phyloP scores from a whole-genome alignment of 345 rosid genomes.

The Ricinus communis region DNA sequence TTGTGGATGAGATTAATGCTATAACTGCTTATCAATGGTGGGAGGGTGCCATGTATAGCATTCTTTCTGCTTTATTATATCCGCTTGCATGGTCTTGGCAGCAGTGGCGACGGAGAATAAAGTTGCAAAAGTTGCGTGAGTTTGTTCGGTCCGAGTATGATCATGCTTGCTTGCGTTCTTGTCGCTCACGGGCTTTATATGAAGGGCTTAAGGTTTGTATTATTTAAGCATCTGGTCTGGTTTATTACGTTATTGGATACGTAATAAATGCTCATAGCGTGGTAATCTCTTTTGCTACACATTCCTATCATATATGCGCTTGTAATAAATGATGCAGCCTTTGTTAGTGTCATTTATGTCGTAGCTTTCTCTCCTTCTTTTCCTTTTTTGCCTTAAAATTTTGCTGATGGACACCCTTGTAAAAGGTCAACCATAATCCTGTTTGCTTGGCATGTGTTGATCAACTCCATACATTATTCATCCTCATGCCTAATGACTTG shows the following conservation, averaged over 20 bases:
- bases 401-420: too few relatives aligned
- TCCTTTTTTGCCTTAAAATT: not conserved
- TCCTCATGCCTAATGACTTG: too few relatives aligned
- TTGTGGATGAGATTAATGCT: slow-evolving; percentile 96
- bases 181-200: slow-evolving; percentile 97
- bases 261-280: not conserved
- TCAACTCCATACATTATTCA: too few relatives aligned
- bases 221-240: not conserved
- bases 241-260: not conserved
- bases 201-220: slow-evolving; percentile 94
- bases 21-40: slow-evolving; percentile 98
- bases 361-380: not conserved
- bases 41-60: slow-evolving; percentile 93
- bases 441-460: too few relatives aligned
- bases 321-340: not conserved
- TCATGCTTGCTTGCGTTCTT: slow-evolving; percentile 95
- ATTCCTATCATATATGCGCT: not conserved
- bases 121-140: slow-evolving; percentile 86
- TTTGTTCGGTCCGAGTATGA: slow-evolving; percentile 98
- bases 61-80: slow-evolving; percentile 74
- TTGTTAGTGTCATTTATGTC: not conserved
- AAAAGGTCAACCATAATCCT: too few relatives aligned
- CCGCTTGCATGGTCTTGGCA: slow-evolving; percentile 99
- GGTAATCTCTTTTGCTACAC: not conserved
- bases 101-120: slow-evolving; percentile 86